These are phyloP conservation scores for Verticillium tricorpus DNA, from an alignment of 2,329 filamentous ascomycete genomes.

Conservation along the genomic window DNA sequence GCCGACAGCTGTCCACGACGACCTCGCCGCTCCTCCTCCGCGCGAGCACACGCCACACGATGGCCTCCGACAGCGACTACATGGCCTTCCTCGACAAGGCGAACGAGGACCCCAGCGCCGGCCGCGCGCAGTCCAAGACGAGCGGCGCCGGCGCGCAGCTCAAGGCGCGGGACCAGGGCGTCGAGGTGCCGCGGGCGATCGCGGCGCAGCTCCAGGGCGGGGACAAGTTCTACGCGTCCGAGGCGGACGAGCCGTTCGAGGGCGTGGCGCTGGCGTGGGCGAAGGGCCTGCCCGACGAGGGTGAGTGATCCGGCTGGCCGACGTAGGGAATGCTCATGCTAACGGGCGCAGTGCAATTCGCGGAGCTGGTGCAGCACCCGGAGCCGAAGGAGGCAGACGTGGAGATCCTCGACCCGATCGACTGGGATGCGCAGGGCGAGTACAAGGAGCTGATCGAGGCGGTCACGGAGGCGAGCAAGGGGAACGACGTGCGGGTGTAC, in stretches of 20 bases:
- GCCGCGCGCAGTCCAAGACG: slow-evolving; percentile 28
- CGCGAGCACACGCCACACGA: slow-evolving; percentile 28
- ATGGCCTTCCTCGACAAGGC: slow-evolving; percentile 82
- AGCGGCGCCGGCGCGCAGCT: slow-evolving; percentile 31
- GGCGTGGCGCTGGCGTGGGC: slow-evolving; percentile 65
- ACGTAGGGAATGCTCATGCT: neutral
- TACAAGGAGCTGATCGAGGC: slow-evolving; percentile 68
- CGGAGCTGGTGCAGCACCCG: slow-evolving; percentile 58
- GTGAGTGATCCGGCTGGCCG: slow-evolving; percentile 33
- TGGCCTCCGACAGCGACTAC: slow-evolving; percentile 80
- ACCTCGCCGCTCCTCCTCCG: slow-evolving; percentile 6
- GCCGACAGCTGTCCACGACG: slow-evolving; percentile 15
- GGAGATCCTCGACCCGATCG: slow-evolving; percentile 59
- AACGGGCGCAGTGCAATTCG: slow-evolving; percentile 49
- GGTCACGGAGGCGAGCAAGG: slow-evolving; percentile 57
- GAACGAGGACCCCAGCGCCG: slow-evolving; percentile 70
- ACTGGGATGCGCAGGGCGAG: slow-evolving; percentile 69
- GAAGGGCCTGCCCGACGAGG: slow-evolving; percentile 54
- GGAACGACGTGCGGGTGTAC: slow-evolving; percentile 71
- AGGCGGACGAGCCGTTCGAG: slow-evolving; percentile 83
- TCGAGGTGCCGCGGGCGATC: slow-evolving; percentile 57
- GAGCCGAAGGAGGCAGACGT: slow-evolving; percentile 51
- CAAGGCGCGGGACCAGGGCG: slow-evolving; percentile 48
- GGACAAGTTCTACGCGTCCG: slow-evolving; percentile 68
- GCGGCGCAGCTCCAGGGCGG: slow-evolving; percentile 38